Conservation (phyloP, 257 asterid species). For the Thymus quinquecostatus region DNA sequence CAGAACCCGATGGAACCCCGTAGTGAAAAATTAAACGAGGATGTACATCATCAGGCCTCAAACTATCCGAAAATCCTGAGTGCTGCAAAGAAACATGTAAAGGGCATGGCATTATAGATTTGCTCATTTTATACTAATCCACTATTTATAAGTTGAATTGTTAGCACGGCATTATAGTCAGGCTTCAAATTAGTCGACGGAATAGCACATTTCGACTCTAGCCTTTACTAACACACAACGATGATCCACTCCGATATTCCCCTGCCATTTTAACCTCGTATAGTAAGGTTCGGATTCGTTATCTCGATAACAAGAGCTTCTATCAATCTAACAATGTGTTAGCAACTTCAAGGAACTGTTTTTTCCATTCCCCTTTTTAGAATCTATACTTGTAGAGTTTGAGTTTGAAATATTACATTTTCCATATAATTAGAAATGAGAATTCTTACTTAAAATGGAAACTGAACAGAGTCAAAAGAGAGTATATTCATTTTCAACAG, state of each 20-base stretch:
- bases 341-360: not conserved
- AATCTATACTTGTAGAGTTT: not conserved
- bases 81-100: conserved; percentile 55
- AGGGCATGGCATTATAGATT: not conserved
- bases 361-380: no score
- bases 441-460: conserved; percentile 1
- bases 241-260: not conserved
- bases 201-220: not conserved
- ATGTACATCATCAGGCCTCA: conserved; percentile 66
- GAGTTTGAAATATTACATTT: not conserved
- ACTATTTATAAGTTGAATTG: not conserved
- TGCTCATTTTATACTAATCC: not conserved
- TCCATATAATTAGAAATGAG: no score
- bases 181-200: not conserved
- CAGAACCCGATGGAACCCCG: conserved; percentile 82
- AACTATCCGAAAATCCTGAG: conserved; percentile 56
- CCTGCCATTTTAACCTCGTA: not conserved
- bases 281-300: not conserved
- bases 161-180: not conserved
- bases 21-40: conserved; percentile 79
- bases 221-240: not conserved
- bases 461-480: conserved; percentile 7
- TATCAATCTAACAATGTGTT: no score
- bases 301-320: not conserved
- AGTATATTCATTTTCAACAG: not conserved